Base-by-base conservation (phyloP, 306 rosid species). In the Inga oerstediana region DNA sequence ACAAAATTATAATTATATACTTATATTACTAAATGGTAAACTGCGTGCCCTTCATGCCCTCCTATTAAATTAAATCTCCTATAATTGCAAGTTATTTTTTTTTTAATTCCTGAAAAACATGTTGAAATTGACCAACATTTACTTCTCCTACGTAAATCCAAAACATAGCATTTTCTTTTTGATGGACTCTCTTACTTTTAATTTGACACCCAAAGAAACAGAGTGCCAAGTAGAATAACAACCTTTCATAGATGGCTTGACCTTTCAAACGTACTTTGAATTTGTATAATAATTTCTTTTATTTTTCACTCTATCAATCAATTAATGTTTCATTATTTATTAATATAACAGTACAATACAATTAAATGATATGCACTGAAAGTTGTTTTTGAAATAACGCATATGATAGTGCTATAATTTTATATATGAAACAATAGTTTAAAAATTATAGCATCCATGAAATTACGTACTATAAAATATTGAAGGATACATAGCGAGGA, bases 21-120 rank as follows among this genome's bases (percentile, higher is more conserved):
- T 67, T 67, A 62, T 79, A 62, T 79, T 84, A 85, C 4, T 13
- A 58, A 58, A 87, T 83, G 80, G 88, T 77, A 67, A 83, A 84
- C 88, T 67, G 82, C 96, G 93, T 91, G 94, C 93, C 94, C 87
- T 81, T 45, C 75, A 82, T 90, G 94, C 72, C 86, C 88, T 74
- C 80, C 92, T 78, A 77, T 75, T 80, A 16, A 24, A 34, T 32
- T 66, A 73, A 14, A 77, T 77, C 46, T 32, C 46, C 69, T 15
- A 39, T 82, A 62, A 80, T 67, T 43, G 58, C 77, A 72, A 74
- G 48, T 83, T 68, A 39, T 39, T 37, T 3, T 37, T 37, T 45
- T 74, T 72, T 86, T 77, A 22, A 34, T 79, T 78, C 81, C 32
- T 41, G 20, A 71, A 87, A 88, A 41, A 43, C 52, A 34, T 74